These are phyloP conservation scores for Microstroma glucosiphilum DNA, from an alignment of 1,284 basidiomycete genomes.

Conservation along the genomic window DNA sequence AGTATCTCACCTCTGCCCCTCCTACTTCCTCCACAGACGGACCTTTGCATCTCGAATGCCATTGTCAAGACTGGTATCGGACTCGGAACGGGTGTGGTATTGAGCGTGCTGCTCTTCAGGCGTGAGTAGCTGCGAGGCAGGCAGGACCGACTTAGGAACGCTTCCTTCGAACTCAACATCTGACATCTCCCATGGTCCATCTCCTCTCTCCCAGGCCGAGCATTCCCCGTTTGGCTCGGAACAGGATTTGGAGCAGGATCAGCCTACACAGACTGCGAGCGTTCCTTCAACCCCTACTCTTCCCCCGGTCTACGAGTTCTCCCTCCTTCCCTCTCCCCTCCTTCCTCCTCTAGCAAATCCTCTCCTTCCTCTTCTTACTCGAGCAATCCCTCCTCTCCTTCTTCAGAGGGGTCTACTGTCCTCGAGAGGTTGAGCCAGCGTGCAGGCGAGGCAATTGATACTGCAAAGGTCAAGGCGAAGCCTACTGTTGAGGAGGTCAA, in stretches of 20 bases:
- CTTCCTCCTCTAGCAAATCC: conserved; percentile 26
- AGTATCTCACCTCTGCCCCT: neutral
- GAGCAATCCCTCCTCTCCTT: conserved; percentile 17
- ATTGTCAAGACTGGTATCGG: conserved; percentile 74
- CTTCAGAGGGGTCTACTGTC: conserved; percentile 25
- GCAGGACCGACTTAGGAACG: too few relatives aligned
- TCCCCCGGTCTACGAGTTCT: conserved; percentile 79
- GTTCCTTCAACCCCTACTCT: conserved; percentile 87
- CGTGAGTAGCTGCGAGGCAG: conserved; percentile 60
- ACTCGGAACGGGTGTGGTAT: conserved; percentile 86
- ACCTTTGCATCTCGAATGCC: conserved; percentile 54
- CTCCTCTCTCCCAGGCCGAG: conserved; percentile 64
- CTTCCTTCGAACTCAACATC: conserved; percentile 10
- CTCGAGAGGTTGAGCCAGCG: conserved; percentile 42
- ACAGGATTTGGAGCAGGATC: conserved; percentile 78
- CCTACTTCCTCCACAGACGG: conserved; percentile 21
- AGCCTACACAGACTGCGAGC: conserved; percentile 91
- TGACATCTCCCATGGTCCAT: conserved; percentile 8
- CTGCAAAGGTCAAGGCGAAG: conserved; percentile 32
- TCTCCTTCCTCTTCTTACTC: too few relatives aligned
- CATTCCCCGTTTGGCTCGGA: conserved; percentile 88
- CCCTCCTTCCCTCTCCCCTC: conserved; percentile 52
- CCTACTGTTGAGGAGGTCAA: conserved; percentile 22
- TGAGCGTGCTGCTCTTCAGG: conserved; percentile 88
- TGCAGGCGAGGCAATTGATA: conserved; percentile 40